Conservation (phyloP, 208 protist genomes). For the Leishmania amazonensis region DNA sequence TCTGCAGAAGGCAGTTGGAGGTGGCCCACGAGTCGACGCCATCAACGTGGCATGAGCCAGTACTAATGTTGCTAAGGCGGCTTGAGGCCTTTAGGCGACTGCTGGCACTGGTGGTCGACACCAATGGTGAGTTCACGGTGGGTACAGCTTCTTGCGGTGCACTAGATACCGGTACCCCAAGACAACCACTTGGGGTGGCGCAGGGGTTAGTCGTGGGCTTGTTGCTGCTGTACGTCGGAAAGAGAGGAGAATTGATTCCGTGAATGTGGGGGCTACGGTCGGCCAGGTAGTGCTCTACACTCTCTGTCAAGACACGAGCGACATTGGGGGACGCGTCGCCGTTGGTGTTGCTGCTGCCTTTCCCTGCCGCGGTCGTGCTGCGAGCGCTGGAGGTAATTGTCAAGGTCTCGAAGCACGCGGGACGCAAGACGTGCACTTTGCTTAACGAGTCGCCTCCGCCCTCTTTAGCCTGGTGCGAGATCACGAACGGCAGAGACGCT, state of each 20-base stretch:
- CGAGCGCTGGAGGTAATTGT: not conserved
- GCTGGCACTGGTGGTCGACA: not conserved
- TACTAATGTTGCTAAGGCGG: not conserved
- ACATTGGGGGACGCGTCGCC: not conserved
- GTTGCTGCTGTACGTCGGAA: not conserved
- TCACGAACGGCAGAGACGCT: constrained; percentile 11
- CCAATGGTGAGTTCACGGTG: not conserved
- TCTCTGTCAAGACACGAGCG: too few relatives aligned
- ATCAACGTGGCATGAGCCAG: not conserved
- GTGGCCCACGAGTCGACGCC: not conserved
- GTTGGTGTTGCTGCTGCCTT: not conserved
- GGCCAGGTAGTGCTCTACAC: not conserved
- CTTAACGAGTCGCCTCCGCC: not conserved
- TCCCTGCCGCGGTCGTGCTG: not conserved
- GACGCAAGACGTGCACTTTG: constrained; percentile 6
- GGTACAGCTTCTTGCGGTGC: not conserved
- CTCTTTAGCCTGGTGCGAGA: constrained; percentile 14
- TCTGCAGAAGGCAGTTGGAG: constrained; percentile 24
- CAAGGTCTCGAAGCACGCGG: constrained; percentile 13
- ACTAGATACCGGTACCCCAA: not conserved
- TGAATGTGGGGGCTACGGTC: not conserved
- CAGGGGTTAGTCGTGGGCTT: not conserved
- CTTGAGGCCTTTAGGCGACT: not conserved
- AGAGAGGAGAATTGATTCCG: too few relatives aligned
- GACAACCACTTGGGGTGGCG: not conserved